These are phyloP conservation scores for Paraphoma sp. DNA, from an alignment of 2,329 filamentous ascomycete genomes.

Conservation along the genomic window DNA sequence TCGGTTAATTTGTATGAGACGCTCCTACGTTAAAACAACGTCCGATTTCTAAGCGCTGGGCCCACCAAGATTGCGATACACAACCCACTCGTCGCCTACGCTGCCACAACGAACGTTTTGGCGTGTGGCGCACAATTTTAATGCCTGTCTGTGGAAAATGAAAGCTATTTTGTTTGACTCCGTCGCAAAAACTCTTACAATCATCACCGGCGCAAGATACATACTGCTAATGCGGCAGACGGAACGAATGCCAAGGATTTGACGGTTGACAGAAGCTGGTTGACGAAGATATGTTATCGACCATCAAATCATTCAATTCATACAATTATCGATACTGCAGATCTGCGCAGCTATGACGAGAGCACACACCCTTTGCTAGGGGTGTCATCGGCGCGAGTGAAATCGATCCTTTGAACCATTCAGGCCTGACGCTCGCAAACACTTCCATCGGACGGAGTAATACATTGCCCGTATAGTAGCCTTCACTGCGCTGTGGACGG, in stretches of 20 bases:
- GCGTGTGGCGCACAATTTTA: background rate
- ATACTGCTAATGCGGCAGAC: too few species aligned
- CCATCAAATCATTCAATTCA: background rate
- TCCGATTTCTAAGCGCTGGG: constrained; percentile 4
- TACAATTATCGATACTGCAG: background rate
- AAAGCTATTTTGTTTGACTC: too few species aligned
- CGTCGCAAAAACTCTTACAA: too few species aligned
- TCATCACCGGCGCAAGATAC: too few species aligned
- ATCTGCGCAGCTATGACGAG: background rate
- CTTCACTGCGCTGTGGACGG: too few species aligned
- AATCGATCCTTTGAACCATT: background rate
- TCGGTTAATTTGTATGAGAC: constrained; percentile 16
- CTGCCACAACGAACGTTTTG: background rate
- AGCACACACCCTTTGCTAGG: background rate
- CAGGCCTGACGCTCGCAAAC: background rate
- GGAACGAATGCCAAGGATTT: too few species aligned
- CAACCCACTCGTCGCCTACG: background rate
- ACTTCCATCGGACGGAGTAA: background rate
- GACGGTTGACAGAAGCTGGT: too few species aligned
- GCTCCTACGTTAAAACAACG: constrained; percentile 23
- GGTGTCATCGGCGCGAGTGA: background rate
- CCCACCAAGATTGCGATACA: background rate
- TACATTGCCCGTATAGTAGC: background rate
- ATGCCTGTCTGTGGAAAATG: background rate
- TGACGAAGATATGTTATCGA: background rate